Conservation (phyloP, 2,329 filamentous ascomycete genomes). For the Cladosporium sp. region DNA sequence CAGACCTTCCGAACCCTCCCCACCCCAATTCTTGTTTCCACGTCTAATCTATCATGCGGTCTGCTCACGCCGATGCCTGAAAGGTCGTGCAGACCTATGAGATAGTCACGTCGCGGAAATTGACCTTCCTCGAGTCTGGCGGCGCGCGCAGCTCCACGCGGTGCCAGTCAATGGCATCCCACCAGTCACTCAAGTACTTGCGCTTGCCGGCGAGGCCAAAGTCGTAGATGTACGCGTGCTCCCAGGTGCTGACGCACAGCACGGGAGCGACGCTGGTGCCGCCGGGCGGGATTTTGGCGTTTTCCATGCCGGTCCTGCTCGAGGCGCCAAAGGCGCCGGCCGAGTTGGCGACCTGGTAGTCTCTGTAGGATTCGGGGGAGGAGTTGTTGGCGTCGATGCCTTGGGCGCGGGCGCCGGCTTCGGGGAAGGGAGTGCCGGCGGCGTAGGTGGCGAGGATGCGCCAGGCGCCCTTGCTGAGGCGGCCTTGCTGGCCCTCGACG, state of each 20-base stretch:
- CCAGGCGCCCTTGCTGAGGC: conserved; percentile 43
- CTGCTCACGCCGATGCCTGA: too few relatives aligned
- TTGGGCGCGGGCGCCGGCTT: conserved; percentile 73
- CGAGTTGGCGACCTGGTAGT: conserved; percentile 17
- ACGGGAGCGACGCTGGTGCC: conserved; percentile 68
- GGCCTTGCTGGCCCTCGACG: conserved; percentile 26
- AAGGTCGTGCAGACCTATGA: too few relatives aligned
- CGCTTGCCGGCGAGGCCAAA: conserved; percentile 74
- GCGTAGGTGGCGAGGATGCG: conserved; percentile 84
- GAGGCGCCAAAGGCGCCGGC: conserved; percentile 37
- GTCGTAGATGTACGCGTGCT: conserved; percentile 85
- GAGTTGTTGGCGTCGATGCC: conserved; percentile 65
- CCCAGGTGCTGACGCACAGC: conserved; percentile 92
- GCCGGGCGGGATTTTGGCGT: conserved; percentile 53
- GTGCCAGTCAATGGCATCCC: conserved; percentile 82
- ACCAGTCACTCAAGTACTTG: conserved; percentile 74
- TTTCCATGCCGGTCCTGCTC: conserved; percentile 25
- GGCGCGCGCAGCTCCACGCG: conserved; percentile 46
- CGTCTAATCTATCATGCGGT: too few relatives aligned
- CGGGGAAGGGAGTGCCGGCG: conserved; percentile 81
- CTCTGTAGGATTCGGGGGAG: conserved; percentile 24
- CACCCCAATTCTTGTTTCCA: too few relatives aligned
- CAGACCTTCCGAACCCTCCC: too few relatives aligned
- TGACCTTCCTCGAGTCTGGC: too few relatives aligned
- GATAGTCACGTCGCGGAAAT: too few relatives aligned